Evolutionary conservation across 2,329 filamentous ascomycete species (phyloP), one percentile per base, ranked within the genome.

Genomic region (Stromatinia cepivora): DNA sequence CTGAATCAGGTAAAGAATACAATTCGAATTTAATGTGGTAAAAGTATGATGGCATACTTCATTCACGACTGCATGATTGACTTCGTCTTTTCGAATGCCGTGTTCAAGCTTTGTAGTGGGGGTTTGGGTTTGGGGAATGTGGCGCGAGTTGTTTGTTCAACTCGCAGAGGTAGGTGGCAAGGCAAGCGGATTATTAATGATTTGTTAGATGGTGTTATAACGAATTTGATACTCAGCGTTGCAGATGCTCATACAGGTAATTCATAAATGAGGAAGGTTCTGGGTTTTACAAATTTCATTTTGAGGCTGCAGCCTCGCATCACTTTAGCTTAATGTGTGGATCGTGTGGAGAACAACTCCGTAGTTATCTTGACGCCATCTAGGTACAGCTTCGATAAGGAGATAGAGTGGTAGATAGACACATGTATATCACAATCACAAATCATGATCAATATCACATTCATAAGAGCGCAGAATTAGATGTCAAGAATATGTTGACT

Each of bases 1-100:
- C 67, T 45, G 42, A 65, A 57, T 28, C 66, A 78, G 71, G 72
- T 50, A 73, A 73, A 58, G 76, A 70, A 77, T 90, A 90, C 54
- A 90, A 82, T 80, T 90, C 88, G 75, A 90, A 84, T 74, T 86
- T 88, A n/a, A 90, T 76, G 74, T 90, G 87, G 75, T 90, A 90
- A 73, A 86, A 87, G 77, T 88, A 89, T 42, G 84, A 75, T 67
- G 74, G 75, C 74, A 76, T 76, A 22, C 62, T 70, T 69, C 68
- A 63, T 53, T 64, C 31, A 52, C 20, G 17, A n/a, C 22, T 50
- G 54, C 65, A 61, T 61, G n/a, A 50, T 54, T 45, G 34, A 42
- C 45, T n/a, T 39, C 36, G 57, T 45, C 34, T 45, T 25, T 59
- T 20, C 15, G 62, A 54, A 25, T 36, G 20, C 22, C 11, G 45